Evolutionary conservation across 2,329 filamentous ascomycete genomes (phyloP).

Genomic region (Arthrobotrys musiformis): DNA sequence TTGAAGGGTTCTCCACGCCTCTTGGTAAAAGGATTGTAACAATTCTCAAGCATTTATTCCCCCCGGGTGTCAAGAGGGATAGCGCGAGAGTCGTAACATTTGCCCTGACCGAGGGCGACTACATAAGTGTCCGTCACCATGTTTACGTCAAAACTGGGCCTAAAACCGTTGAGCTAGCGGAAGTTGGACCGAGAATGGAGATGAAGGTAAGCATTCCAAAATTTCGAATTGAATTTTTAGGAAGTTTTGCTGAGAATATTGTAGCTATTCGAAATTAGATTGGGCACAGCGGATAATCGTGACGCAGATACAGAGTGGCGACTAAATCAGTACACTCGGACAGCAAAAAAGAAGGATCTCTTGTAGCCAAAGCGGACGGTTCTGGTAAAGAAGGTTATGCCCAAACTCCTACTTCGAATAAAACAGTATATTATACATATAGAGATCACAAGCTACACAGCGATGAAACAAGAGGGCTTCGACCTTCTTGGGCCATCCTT

Average conservation of each 20-base stretch:
- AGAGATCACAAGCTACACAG: neutral
- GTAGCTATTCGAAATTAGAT: constrained; percentile 88
- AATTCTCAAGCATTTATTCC: constrained; percentile 92
- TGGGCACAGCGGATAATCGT: constrained; percentile 91
- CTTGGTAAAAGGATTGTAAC: constrained; percentile 86
- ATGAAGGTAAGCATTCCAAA: constrained; percentile 67
- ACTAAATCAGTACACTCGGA: constrained; percentile 89
- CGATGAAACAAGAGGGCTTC: neutral
- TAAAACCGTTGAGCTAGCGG: constrained; percentile 85
- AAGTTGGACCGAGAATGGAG: constrained; percentile 95
- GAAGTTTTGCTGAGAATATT: neutral
- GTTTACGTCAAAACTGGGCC: constrained; percentile 95
- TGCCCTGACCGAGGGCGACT: constrained; percentile 71
- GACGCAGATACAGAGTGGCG: constrained; percentile 97
- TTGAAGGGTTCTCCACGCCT: constrained; percentile 87
- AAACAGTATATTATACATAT: neutral
- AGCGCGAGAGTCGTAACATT: constrained; percentile 91
- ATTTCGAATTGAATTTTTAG: neutral
- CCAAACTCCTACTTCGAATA: neutral
- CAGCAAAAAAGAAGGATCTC: constrained; percentile 59
- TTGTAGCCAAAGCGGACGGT: constrained; percentile 10
- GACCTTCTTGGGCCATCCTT: neutral
- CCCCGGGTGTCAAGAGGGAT: constrained; percentile 79
- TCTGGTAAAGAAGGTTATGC: neutral
- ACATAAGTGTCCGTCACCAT: constrained; percentile 76